Conservation (phyloP, 2,329 filamentous ascomycete genomes). For the Colletotrichum sp. region DNA sequence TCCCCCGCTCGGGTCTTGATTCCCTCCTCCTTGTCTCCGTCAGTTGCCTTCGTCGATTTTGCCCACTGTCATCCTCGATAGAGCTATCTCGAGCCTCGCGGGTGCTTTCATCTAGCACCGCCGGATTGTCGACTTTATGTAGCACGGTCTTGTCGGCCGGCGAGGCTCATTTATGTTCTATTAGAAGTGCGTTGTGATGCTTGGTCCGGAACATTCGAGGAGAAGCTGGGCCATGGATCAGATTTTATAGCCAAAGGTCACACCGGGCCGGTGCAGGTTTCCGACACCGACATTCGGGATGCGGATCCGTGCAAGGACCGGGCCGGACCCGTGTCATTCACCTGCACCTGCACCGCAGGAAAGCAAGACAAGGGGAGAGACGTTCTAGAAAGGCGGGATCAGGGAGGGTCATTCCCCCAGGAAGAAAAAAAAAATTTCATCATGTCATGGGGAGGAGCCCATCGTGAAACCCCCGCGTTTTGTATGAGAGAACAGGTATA, state of each 20-base stretch:
- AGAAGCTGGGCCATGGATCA: neutral
- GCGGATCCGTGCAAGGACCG: neutral
- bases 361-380: neutral
- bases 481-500: neutral
- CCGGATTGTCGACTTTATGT: neutral
- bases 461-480: neutral
- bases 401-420: neutral
- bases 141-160: neutral
- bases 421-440: neutral
- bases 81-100: neutral
- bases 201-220: accelerated
- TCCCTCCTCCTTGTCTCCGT: neutral
- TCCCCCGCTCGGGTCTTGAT: neutral
- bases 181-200: neutral
- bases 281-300: neutral
- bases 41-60: neutral
- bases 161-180: neutral
- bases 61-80: neutral
- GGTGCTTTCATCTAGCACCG: neutral
- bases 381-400: neutral
- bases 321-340: neutral
- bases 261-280: neutral
- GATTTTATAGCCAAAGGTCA: neutral
- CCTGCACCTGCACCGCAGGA: neutral
- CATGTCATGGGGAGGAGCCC: neutral